Conservation (phyloP, 768 basidiomycete species). For the Pholiota molesta region DNA sequence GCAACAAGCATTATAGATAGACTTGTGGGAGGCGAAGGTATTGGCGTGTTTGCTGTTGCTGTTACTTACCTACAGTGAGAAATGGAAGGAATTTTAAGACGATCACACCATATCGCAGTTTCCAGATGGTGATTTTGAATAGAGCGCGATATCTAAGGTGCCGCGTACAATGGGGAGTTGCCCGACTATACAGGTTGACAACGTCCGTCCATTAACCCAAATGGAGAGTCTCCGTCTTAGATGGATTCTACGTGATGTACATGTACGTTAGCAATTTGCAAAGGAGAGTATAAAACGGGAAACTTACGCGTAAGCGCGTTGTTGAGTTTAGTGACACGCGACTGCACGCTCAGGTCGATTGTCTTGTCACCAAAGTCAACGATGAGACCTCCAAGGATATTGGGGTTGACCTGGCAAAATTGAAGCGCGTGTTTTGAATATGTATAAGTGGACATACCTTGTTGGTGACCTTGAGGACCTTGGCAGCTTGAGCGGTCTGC, state of each 20-base stretch:
- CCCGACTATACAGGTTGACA: slow-evolving; percentile 6
- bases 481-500: slow-evolving; percentile 83
- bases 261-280: background rate
- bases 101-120: background rate
- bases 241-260: slow-evolving; percentile 36
- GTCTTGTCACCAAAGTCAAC: slow-evolving; percentile 99
- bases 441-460: slow-evolving; percentile 56
- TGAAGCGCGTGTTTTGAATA: background rate
- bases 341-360: slow-evolving; percentile 93
- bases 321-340: slow-evolving; percentile 95
- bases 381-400: slow-evolving; percentile 89
- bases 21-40: background rate
- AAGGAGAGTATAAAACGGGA: background rate
- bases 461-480: slow-evolving; percentile 88
- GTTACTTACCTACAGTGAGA: background rate
- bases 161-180: slow-evolving; percentile 10
- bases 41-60: background rate
- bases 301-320: slow-evolving; percentile 78
- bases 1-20: background rate
- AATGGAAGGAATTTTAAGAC: background rate
- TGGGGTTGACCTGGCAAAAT: slow-evolving; percentile 75
- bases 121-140: slow-evolving; percentile 16
- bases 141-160: slow-evolving; percentile 19
- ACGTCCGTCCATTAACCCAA: background rate
- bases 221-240: slow-evolving; percentile 23